Evolutionary conservation across 2,329 filamentous ascomycete species (phyloP).

Genomic region (Fusarium mangiferae): DNA sequence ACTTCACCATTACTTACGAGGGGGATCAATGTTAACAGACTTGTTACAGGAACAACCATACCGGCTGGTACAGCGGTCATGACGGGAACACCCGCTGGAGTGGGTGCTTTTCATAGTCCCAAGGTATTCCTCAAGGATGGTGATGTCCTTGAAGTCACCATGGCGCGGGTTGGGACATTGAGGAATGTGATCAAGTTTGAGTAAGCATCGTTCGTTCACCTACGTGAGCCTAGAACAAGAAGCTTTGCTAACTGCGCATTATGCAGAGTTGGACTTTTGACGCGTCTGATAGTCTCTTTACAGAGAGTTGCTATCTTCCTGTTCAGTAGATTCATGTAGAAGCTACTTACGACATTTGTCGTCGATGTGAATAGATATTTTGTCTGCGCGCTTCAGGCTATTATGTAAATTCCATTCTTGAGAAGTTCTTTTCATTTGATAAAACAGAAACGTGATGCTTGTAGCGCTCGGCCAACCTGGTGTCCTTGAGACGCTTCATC

Average conservation of each 20-base stretch:
- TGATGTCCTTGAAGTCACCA: background rate
- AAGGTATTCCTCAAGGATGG: background rate
- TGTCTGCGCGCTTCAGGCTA: fast-evolving
- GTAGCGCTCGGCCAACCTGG: too few relatives aligned
- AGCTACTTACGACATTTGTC: fast-evolving
- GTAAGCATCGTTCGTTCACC: background rate
- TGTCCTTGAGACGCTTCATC: too few relatives aligned
- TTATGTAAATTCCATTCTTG: background rate
- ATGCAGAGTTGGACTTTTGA: background rate
- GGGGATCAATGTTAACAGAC: background rate
- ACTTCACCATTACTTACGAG: fast-evolving
- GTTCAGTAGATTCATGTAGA: background rate
- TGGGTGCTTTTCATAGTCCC: background rate
- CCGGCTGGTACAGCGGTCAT: background rate
- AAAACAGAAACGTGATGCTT: background rate
- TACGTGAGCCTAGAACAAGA: fast-evolving
- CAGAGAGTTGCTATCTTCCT: background rate
- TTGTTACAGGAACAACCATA: background rate
- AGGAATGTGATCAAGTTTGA: background rate
- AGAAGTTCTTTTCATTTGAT: fast-evolving
- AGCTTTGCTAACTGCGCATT: background rate
- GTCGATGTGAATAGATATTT: fast-evolving
- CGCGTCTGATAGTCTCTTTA: background rate
- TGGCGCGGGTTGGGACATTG: background rate
- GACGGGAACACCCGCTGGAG: background rate